Conservation (phyloP, 176 grass and related monocot species). For the Canna indica region DNA sequence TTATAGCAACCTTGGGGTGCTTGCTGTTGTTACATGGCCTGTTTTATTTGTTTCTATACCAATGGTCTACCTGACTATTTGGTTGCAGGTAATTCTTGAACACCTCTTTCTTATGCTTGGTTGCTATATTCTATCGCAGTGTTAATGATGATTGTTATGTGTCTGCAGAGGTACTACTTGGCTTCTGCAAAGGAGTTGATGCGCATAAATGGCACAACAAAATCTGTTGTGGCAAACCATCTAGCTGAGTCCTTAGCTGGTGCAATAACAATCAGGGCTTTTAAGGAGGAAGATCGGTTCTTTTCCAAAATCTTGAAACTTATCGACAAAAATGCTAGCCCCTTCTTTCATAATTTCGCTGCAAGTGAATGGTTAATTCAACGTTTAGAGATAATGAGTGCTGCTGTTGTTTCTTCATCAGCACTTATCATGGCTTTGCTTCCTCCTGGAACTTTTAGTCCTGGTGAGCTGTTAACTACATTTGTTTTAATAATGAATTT, state of each 20-base stretch:
- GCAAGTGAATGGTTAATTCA: slow-evolving; percentile 85
- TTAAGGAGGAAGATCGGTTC: slow-evolving; percentile 71
- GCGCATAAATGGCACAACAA: slow-evolving; percentile 91
- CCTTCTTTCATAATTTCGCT: slow-evolving; percentile 73
- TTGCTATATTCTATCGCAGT: not conserved
- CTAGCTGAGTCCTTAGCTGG: slow-evolving; percentile 75
- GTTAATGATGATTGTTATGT: slow-evolving; percentile 1
- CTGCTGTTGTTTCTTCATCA: slow-evolving; percentile 58
- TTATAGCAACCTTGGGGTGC: slow-evolving; percentile 68
- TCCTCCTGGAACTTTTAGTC: slow-evolving; percentile 68
- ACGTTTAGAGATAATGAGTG: slow-evolving; percentile 66
- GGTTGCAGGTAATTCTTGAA: slow-evolving; percentile 46
- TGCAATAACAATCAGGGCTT: slow-evolving; percentile 72
- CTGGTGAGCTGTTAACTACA: slow-evolving; percentile 37
- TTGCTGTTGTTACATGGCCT: slow-evolving; percentile 88
- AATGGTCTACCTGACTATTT: slow-evolving; percentile 55
- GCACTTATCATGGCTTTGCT: slow-evolving; percentile 73
- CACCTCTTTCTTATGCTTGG: too few relatives aligned
- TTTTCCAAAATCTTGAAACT: slow-evolving; percentile 63
- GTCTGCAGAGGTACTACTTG: slow-evolving; percentile 71
- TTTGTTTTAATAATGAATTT: not conserved
- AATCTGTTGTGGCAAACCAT: slow-evolving; percentile 82
- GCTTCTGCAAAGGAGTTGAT: slow-evolving; percentile 87
- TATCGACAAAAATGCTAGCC: slow-evolving; percentile 77
- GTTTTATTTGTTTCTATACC: slow-evolving; percentile 66